A percentile compares a stretch with the other conserved stretches of the same genome.
These are phyloP conservation scores for Leccinum variicolor DNA, from an alignment of 768 basidiomycete genomes.

Conservation along the genomic window DNA sequence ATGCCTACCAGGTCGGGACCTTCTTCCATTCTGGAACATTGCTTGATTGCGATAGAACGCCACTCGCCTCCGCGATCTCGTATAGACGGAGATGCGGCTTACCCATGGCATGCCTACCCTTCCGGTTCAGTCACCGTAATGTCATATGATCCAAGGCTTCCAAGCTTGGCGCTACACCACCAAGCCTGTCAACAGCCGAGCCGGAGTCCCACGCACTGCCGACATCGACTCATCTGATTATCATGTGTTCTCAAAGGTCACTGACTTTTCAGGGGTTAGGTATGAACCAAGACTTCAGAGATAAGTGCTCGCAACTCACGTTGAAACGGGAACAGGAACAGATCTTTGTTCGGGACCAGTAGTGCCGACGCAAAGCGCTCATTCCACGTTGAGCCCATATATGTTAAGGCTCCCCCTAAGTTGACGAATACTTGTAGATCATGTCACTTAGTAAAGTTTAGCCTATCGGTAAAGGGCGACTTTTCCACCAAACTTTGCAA, in stretches of 20 bases:
- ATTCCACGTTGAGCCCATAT: conserved; percentile 4
- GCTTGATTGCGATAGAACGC: conserved; percentile 7
- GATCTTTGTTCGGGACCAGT: conserved; percentile 9
- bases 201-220: conserved; percentile 21
- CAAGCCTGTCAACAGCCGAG: conserved; percentile 12
- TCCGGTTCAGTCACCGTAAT: conserved; percentile 12
- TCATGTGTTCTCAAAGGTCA: background rate
- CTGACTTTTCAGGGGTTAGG: background rate
- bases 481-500: background rate
- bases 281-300: background rate
- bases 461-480: background rate
- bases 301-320: background rate
- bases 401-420: background rate
- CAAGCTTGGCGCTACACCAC: conserved; percentile 1
- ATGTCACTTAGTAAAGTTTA: conserved; percentile 1
- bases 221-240: background rate
- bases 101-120: conserved; percentile 1
- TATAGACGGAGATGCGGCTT: conserved; percentile 12
- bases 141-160: background rate
- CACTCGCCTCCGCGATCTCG: conserved; percentile 20
- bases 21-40: conserved; percentile 14
- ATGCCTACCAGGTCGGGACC: background rate
- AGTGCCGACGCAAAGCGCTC: background rate
- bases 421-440: conserved; percentile 9
- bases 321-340: background rate